Evolutionary conservation across 2,329 filamentous ascomycete genomes (phyloP), one percentile per base, ranked within the genome.

Genomic region (Penicillium sumatraense): DNA sequence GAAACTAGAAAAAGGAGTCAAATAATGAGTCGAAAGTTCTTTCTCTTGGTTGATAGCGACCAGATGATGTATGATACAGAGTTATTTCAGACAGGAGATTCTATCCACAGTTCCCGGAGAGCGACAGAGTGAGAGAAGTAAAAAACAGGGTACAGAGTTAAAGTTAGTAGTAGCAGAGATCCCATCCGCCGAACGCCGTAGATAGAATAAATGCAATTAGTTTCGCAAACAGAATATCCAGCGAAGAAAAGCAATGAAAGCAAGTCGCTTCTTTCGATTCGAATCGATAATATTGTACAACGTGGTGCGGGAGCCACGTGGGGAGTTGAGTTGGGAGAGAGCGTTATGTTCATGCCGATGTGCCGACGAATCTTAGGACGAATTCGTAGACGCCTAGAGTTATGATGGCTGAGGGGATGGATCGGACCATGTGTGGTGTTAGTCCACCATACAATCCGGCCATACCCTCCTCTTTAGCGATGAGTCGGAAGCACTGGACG

Each of bases 381-480:
- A 73, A 69, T 58, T 74, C 71, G 62, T 74, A 74, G 31, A 71
- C 70, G 45, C 71, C 71, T 26, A 74, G 67, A 1, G 72, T 73
- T 41, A 74, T 71, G 35, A 72, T 66, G 24, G 72, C 71, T 6
- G 71, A 71, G 46, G 71, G 72, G 23, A 74, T 67, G 21, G 70
- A 69, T 16, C 71, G 70, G 20, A 68, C 59, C 56, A 74, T 67
- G 54, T 74, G 71, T n/a, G 71, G 69, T 44, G 67, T 70, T 53
- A 73, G 44, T 26, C 72, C 72, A 48, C 72, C 70, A 45, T 74
- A 74, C n/a, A 74, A 50, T 10, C 69, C 70, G 1, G 62, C 67
- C 51, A 73, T 58, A 18, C 72, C 72, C 60, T 74, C 71, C 56
- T 73, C 68, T 54, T 71, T 72, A 3, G 68, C 59, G 38, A 74